A percentile compares a stretch with the other conserved stretches of the same genome.
phyloP scores from a whole-genome alignment of 768 basidiomycete genomes.

The Boletus reticulatus region DNA sequence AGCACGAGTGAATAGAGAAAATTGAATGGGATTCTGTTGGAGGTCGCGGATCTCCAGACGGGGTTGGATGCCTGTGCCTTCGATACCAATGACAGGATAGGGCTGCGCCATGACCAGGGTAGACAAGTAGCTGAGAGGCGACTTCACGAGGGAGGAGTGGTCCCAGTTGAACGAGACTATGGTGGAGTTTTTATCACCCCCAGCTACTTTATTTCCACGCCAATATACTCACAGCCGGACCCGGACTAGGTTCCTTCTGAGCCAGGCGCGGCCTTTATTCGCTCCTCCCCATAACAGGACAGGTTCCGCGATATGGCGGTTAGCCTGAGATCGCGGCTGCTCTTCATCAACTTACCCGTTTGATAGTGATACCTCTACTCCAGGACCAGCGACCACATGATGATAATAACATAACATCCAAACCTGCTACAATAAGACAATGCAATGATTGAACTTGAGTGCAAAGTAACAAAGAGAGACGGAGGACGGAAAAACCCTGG shows the following conservation, averaged over 20 bases:
- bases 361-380: too few species aligned
- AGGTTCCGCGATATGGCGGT: too few species aligned
- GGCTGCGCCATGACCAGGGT: background rate
- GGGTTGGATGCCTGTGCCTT: background rate
- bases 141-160: background rate
- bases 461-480: too few species aligned
- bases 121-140: background rate
- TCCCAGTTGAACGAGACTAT: background rate
- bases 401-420: too few species aligned
- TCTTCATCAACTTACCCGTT: too few species aligned
- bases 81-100: background rate
- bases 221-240: background rate
- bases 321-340: too few species aligned
- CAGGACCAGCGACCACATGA: too few species aligned
- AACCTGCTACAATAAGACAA: too few species aligned
- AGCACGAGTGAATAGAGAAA: background rate
- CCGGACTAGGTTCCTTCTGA: background rate
- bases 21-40: conserved; percentile 2
- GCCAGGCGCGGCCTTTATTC: background rate
- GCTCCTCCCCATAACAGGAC: background rate
- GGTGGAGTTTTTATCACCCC: conserved; percentile 1
- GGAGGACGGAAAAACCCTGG: too few species aligned
- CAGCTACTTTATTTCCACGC: background rate
- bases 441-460: too few species aligned
- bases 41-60: conserved; percentile 13